Conservation (phyloP, 495 filamentous ascomycete genomes). For the Trichoderma parareesei region DNA sequence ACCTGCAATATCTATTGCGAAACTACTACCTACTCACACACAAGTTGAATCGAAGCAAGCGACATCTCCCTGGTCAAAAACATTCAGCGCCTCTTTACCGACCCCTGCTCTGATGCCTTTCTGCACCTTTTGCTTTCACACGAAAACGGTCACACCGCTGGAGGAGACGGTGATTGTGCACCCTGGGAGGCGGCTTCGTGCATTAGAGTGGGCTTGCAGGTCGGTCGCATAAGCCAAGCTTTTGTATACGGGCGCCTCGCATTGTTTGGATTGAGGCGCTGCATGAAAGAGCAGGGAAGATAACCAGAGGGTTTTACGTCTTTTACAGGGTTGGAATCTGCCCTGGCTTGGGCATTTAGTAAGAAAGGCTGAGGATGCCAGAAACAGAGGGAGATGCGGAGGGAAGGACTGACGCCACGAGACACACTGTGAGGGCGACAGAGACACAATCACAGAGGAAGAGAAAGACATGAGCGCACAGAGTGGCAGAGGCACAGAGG, state of each 20-base stretch:
- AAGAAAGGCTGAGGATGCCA: neutral
- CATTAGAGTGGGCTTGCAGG: neutral
- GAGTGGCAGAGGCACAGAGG: neutral
- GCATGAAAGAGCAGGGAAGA: neutral
- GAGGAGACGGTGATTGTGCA: constrained; percentile 6
- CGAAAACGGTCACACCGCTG: neutral
- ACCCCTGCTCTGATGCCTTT: neutral
- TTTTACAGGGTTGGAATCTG: neutral
- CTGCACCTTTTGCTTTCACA: neutral
- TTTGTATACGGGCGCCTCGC: neutral
- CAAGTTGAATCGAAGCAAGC: too few species aligned
- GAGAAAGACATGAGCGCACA: neutral
- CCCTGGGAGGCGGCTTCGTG: neutral
- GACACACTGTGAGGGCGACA: too few species aligned
- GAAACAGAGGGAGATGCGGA: too few species aligned
- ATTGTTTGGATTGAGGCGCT: neutral
- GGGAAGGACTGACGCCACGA: too few species aligned
- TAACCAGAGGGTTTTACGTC: neutral
- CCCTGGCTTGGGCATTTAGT: neutral
- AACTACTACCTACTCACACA: too few species aligned
- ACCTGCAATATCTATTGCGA: too few species aligned
- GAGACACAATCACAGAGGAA: neutral
- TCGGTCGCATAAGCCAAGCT: constrained; percentile 6
- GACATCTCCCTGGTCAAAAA: too few species aligned
- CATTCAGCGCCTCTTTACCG: neutral